Base-by-base conservation (phyloP, 164 flowering plant genomes). In the Cinnamomum micranthum region DNA sequence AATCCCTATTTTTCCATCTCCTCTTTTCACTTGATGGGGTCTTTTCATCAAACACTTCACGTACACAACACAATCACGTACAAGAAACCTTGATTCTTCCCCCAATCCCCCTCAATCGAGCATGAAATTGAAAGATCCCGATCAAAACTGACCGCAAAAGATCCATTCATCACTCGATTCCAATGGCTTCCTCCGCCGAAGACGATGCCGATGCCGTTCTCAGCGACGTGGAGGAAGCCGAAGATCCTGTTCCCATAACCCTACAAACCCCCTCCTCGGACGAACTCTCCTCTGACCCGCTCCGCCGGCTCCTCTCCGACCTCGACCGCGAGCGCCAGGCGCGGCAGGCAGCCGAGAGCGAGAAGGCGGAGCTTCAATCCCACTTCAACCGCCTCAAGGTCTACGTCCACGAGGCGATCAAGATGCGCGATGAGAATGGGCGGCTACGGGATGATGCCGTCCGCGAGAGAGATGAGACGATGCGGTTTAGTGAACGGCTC, bases 151-250 rank as follows among this genome's bases (percentile, higher is more conserved):
- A 41, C 47, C 47, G 47, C 11, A 9, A 9, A 41, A 41, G 2
- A 41, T 0, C 47, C 0, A 41, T 6, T 41, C 7, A 41, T 41
- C 11, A 41, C 0, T 14, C 60, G n/a, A 55, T 55, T 55, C 20
- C 17, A 20, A 73, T 73, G 76, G 76, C 76, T 41, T 50, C 70
- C 50, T 31, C 63, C 63, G 70, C 24, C 70, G 70, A 73, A 20
- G 94, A 84, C 19, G 95, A 90, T 59, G 81, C 80, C 74, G 91
- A 90, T 65, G 84, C 87, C 11, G 91, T 92, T 19, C 86, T 94
- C 76, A 94, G 98, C 82, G 97, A 94, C 74, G 90, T 92, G 10
- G 98, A 92, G 10, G 98, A 92, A 68, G 92, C 70, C 11, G 95
- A 90, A 22, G 90, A 91, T 74, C 83, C 89, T 19, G 73, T 77